phyloP scores from a whole-genome alignment of 805 yeast genomes.

The Ogataea methanolica region DNA sequence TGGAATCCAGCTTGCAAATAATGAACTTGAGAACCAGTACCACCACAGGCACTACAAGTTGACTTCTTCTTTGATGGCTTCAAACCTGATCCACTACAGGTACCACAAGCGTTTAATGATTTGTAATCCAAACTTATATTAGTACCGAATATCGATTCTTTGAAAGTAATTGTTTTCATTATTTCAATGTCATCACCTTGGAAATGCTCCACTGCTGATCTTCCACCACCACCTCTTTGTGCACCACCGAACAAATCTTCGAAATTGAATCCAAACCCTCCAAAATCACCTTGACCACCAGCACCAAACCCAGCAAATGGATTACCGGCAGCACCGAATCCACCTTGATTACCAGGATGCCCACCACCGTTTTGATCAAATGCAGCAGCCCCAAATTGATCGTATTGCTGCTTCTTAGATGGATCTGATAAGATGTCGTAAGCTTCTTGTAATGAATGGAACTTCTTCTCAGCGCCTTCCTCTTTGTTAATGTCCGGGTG shows the following conservation, averaged over 20 bases:
- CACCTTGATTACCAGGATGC: slow-evolving; percentile 36
- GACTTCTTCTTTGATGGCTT: slow-evolving; percentile 68
- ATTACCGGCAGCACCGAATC: slow-evolving; percentile 40
- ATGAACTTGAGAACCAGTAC: slow-evolving; percentile 88
- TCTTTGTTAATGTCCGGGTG: slow-evolving; percentile 98
- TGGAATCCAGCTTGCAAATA: slow-evolving; percentile 89
- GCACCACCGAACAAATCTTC: slow-evolving; percentile 58
- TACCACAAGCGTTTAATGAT: slow-evolving; percentile 68
- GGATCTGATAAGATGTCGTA: slow-evolving; percentile 88
- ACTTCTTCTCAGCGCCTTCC: slow-evolving; percentile 77
- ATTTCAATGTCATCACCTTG: slow-evolving; percentile 89
- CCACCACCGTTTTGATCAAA: slow-evolving; percentile 60
- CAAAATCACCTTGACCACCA: slow-evolving; percentile 23
- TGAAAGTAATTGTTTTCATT: slow-evolving; percentile 66
- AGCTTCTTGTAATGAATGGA: slow-evolving; percentile 91
- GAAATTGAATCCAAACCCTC: slow-evolving; percentile 34
- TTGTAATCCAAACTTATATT: slow-evolving; percentile 63
- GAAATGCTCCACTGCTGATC: slow-evolving; percentile 60
- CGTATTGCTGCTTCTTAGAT: slow-evolving; percentile 81
- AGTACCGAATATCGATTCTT: slow-evolving; percentile 83
- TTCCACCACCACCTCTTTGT: slow-evolving; percentile 31
- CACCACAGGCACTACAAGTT: slow-evolving; percentile 85
- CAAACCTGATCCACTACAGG: slow-evolving; percentile 85
- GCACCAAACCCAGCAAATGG: slow-evolving; percentile 41
- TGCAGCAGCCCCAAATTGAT: slow-evolving; percentile 86